Evolutionary conservation across 257 asterid genomes (phyloP), one percentile per base, ranked within the genome.

Genomic region (Verbena officinalis): DNA sequence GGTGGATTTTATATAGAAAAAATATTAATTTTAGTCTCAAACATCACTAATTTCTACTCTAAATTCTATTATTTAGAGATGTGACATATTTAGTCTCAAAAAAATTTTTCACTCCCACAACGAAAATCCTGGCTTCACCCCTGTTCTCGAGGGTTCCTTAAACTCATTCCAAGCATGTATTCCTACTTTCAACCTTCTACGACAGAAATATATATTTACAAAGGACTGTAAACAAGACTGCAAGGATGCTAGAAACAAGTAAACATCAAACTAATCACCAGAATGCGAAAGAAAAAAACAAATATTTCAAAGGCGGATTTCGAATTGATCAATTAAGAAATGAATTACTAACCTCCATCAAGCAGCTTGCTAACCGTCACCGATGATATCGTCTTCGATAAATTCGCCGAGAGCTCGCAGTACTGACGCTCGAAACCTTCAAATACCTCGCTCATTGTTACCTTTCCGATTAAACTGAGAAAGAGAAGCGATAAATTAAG

Each of bases 341-440:
- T 3, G 11, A 7, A 38, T 51, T 2, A 27, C 33, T 57, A 24
- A 76, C 82, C 85, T 73, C 81, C 81, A 64, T 72, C 77, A 13
- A 75, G 64, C 43, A 60, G 39, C n/a, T n/a, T n/a, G n/a, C n/a
- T n/a, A n/a, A n/a, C n/a, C n/a, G n/a, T n/a, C n/a, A 59, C 78
- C 3, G 78, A 54, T 3, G 73, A 56, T 59, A 73, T 57, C 60
- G 58, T 79, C 68, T 75, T 67, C 24, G 40, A 64, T 13, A 79
- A 65, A 68, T 68, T 61, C 1, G 78, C 72, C 5, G 79, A 75
- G 7, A 79, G 67, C 73, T 79, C 74, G 73, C 81, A 68, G 65
- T 71, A 79, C 31, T 64, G 78, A 24, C 77, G 64, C 44, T 79
- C 84, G 67, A 30, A 75, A 60, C 78, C 61, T 51, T 79, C 84